Base-by-base conservation (phyloP, 164 flowering plant species). In the Stephania cephalantha region DNA sequence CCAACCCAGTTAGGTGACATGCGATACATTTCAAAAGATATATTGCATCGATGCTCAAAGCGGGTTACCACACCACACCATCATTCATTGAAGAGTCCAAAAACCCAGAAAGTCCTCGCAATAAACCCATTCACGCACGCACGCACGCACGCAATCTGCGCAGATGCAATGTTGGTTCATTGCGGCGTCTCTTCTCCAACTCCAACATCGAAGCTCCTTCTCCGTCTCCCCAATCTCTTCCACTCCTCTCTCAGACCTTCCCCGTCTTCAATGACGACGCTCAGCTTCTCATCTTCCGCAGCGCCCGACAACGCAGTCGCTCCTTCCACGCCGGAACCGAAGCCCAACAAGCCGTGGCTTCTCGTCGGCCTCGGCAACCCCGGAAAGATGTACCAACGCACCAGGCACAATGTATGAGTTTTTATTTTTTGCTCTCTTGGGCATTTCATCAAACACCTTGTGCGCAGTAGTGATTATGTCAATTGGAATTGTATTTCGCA, bases 351-450 rank as follows among this genome's bases (percentile, higher is more conserved):
- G 75, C 87, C 98, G 0, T 94, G 98, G 98, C 84, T 94, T 35
- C 79, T 94, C 64, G 95, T 90, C 44, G 98, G 98, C 10, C 90
- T 91, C 18, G 98, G 98, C 1, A 94, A 94, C 72, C 98, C 98
- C 46, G 98, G 98, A 42, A 91, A 90, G 84, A 85, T 72, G 78
- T 94, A 79, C 82, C 53, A 77, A 9, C 86, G 85, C 71, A 94
- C 98, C 4, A 87, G 98, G 50, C 98, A 94, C 83, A 91, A 91
- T 71, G 98, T 93, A 73, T 48, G 85, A 44, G 2, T 1, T 63
- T n/a, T 78, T 0, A 12, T 25, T 48, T 63, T 68, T 69, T 48
- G 55, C 42, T 65, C 74, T 52, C 11, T 77, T 10, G 29, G 66
- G 52, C 18, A 20, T 45, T 73, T 61, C 11, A 2, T 17, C 68